Percentiles rank a stretch among this genome's conserved stretches.
Evolutionary conservation across 768 basidiomycete genomes (phyloP).

Genomic region (Tylopilus felleus): DNA sequence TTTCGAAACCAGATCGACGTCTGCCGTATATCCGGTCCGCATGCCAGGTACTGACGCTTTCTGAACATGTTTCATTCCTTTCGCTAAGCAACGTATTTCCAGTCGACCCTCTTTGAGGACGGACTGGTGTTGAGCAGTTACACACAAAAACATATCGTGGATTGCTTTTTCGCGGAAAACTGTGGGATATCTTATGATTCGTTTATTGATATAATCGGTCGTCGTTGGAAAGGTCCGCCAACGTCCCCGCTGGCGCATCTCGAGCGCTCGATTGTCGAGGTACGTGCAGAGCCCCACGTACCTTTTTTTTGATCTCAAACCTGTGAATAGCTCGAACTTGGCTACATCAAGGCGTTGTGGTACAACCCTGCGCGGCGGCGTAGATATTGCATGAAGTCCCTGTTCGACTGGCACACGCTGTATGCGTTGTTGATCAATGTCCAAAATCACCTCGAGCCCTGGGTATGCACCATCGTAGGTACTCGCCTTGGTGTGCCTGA

Average conservation of each 20-base stretch:
- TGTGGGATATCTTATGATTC: slow-evolving; percentile 52
- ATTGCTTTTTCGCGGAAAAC: slow-evolving; percentile 63
- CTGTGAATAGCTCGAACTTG: slow-evolving; percentile 48
- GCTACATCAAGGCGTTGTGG: slow-evolving; percentile 60
- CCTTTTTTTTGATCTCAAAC: neutral
- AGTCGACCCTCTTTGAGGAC: slow-evolving; percentile 58
- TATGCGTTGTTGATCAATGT: slow-evolving; percentile 45
- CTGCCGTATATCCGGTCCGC: slow-evolving; percentile 62
- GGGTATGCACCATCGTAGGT: slow-evolving; percentile 3
- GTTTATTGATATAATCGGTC: slow-evolving; percentile 38
- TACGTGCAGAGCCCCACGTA: slow-evolving; percentile 7
- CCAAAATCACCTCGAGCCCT: slow-evolving; percentile 14
- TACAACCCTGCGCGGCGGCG: slow-evolving; percentile 66
- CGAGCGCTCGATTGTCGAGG: slow-evolving; percentile 39
- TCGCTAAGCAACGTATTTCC: slow-evolving; percentile 6
- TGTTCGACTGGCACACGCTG: slow-evolving; percentile 63
- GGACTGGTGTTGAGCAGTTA: slow-evolving; percentile 52
- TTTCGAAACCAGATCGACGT: slow-evolving; percentile 36
- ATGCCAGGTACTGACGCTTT: slow-evolving; percentile 47
- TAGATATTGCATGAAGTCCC: slow-evolving; percentile 58
- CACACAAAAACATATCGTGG: slow-evolving; percentile 51
- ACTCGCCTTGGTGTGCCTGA: slow-evolving; percentile 1
- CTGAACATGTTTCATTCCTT: neutral
- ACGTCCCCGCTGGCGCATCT: slow-evolving; percentile 40
- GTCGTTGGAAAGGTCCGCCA: slow-evolving; percentile 37